These are phyloP conservation scores for Pseudogymnoascus sp. DNA, from an alignment of 2,329 filamentous ascomycete species.

Conservation along the genomic window DNA sequence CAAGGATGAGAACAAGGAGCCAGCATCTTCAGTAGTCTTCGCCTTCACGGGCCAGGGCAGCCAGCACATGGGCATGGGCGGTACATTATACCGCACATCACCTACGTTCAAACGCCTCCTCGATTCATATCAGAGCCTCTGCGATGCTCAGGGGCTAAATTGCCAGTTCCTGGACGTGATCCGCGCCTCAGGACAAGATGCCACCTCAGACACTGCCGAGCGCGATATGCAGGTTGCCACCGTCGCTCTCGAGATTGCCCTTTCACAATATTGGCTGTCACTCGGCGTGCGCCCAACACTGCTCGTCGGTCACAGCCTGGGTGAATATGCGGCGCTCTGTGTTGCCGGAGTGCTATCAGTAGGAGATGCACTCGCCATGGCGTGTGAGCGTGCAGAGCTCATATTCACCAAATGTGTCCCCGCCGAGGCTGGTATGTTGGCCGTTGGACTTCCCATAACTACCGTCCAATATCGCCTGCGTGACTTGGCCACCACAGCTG, in stretches of 20 bases:
- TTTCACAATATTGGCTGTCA: conserved; percentile 44
- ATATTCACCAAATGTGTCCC: conserved; percentile 41
- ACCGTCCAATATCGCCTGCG: background rate
- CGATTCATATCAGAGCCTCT: background rate
- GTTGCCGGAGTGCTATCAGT: conserved; percentile 26
- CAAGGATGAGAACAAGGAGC: conserved; percentile 42
- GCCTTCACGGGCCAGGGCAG: conserved; percentile 20
- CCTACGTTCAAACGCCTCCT: conserved; percentile 19
- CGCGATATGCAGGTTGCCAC: conserved; percentile 42
- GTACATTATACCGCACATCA: conserved; percentile 24
- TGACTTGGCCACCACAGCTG: background rate
- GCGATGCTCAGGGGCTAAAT: background rate
- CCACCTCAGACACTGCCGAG: background rate
- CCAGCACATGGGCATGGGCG: conserved; percentile 27
- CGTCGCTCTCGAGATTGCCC: conserved; percentile 44
- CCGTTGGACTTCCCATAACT: background rate
- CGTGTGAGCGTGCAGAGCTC: conserved; percentile 35
- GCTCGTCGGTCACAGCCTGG: conserved; percentile 32
- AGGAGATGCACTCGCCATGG: conserved; percentile 20
- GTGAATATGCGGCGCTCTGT: conserved; percentile 30
- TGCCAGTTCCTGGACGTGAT: background rate
- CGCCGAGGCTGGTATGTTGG: conserved; percentile 43
- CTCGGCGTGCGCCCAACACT: conserved; percentile 46
- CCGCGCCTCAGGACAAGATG: conserved; percentile 15
- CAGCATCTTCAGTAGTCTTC: conserved; percentile 30